Evolutionary conservation across 140 eudicot species (phyloP).

Genomic region (Ambrosia hybrid): DNA sequence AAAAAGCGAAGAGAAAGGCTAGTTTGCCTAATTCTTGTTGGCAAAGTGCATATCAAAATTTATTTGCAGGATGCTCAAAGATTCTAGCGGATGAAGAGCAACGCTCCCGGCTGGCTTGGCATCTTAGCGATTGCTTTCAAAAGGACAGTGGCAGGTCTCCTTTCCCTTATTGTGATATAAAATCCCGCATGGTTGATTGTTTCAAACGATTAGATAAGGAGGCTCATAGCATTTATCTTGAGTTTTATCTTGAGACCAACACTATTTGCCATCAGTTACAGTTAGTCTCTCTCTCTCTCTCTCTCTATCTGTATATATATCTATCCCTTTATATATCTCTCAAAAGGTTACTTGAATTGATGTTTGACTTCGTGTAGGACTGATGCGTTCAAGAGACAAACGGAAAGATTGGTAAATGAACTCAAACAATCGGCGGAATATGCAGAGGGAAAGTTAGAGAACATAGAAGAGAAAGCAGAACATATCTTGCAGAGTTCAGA

Average conservation of each 20-base stretch:
- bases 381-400: conserved; percentile 68
- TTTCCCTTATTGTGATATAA: conserved; percentile 62
- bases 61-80: conserved; percentile 71
- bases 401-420: conserved; percentile 79
- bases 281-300: conserved; percentile 37
- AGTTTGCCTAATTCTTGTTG: conserved; percentile 66
- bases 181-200: conserved; percentile 54
- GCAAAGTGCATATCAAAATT: conserved; percentile 61
- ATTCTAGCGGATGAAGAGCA: conserved; percentile 70
- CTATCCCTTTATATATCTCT: not conserved
- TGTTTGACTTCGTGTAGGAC: conserved; percentile 40
- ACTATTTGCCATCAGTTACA: conserved; percentile 83
- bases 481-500: conserved; percentile 46
- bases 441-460: conserved; percentile 64
- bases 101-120: conserved; percentile 76
- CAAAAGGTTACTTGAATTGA: not conserved
- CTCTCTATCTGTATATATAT: no score
- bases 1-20: conserved; percentile 49
- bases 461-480: conserved; percentile 61
- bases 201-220: conserved; percentile 43
- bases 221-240: conserved; percentile 54
- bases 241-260: conserved; percentile 73
- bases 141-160: conserved; percentile 63
- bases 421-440: conserved; percentile 61
- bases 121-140: conserved; percentile 81